Evolutionary conservation across 371 early-diverging fungal genomes (phyloP).

Genomic region (Mucor saturninus): DNA sequence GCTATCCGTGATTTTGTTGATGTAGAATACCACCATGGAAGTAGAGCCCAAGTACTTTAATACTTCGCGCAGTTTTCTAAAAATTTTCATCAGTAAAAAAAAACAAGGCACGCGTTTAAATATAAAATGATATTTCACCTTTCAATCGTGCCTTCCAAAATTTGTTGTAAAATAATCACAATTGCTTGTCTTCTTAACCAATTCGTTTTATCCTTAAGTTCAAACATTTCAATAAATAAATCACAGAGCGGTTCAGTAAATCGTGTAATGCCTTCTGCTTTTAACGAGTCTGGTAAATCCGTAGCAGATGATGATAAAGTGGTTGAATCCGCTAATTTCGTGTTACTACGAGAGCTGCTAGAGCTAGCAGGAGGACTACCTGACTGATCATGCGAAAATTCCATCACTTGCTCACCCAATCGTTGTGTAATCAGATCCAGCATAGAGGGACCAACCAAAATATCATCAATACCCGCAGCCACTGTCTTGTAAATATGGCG

Average conservation of each 20-base stretch:
- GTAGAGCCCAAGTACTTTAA: constrained; percentile 44
- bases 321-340: constrained; percentile 10
- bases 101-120: not conserved
- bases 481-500: constrained; percentile 75
- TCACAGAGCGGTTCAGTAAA: constrained; percentile 80
- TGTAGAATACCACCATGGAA: constrained; percentile 47
- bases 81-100: not conserved
- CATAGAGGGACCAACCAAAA: constrained; percentile 70
- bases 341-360: constrained; percentile 14
- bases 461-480: constrained; percentile 71
- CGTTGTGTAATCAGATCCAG: constrained; percentile 75
- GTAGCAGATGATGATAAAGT: not conserved
- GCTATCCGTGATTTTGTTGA: constrained; percentile 43
- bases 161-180: constrained; percentile 80
- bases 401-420: constrained; percentile 71
- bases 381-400: constrained; percentile 38
- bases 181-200: constrained; percentile 89
- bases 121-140: constrained; percentile 41
- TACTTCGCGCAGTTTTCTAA: constrained; percentile 53
- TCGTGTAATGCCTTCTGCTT: constrained; percentile 55
- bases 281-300: constrained; percentile 24
- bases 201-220: constrained; percentile 82
- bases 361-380: constrained; percentile 13
- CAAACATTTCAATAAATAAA: constrained; percentile 87
- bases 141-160: constrained; percentile 87